phyloP scores from a whole-genome alignment of 208 protist genomes.

The Angomonas desouzai region DNA sequence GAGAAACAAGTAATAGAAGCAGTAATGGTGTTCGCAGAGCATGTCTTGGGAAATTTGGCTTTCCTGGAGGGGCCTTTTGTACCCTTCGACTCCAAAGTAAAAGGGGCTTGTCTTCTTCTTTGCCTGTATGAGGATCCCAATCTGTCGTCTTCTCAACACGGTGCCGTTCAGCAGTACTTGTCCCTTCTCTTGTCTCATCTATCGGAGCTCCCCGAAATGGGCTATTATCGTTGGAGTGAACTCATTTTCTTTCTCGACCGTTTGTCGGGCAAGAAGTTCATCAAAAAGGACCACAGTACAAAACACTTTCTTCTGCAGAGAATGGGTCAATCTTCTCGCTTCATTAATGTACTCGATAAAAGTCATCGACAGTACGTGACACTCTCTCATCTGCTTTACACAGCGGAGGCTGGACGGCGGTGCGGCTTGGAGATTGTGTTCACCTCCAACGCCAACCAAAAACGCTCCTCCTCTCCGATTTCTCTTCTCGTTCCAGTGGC shows the following conservation, averaged over 20 bases:
- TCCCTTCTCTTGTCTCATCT: background rate
- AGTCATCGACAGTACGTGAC: background rate
- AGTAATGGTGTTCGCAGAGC: background rate
- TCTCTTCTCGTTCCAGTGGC: background rate
- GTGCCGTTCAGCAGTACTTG: background rate
- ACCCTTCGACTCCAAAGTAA: background rate
- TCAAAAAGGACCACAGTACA: background rate
- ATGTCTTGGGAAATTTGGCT: background rate
- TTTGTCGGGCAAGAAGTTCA: background rate
- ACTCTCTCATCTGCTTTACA: background rate
- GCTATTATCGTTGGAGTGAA: background rate
- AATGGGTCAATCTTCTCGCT: background rate
- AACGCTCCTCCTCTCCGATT: background rate
- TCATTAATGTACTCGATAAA: background rate
- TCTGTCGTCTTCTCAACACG: background rate
- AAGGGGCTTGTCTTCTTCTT: background rate
- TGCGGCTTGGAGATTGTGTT: slow-evolving; percentile 1
- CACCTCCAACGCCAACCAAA: background rate
- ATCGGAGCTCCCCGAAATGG: background rate
- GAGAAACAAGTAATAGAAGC: background rate
- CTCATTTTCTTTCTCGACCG: background rate
- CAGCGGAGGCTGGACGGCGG: too few species aligned
- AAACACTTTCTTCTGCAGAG: background rate
- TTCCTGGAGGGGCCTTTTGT: background rate
- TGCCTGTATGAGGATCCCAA: background rate